Percentiles rank a stretch among this genome's conserved stretches.
These are phyloP conservation scores for Mucor mucedo DNA, from an alignment of 371 early-diverging fungal genomes.

Conservation along the genomic window DNA sequence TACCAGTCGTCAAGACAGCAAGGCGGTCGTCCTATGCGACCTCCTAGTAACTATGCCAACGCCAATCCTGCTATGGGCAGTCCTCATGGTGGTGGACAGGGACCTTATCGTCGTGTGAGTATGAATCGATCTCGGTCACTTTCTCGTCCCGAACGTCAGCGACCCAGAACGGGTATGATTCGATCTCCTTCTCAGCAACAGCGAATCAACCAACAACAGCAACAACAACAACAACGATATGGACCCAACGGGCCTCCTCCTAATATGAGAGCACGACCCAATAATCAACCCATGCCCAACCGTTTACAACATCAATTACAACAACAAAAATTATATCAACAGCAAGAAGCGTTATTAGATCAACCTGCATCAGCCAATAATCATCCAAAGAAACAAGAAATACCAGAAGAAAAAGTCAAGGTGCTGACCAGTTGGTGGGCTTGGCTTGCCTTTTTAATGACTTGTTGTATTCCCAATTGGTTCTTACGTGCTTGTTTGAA, in stretches of 20 bases:
- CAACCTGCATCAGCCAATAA: conserved; percentile 39
- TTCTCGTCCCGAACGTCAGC: conserved; percentile 52
- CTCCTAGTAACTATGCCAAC: conserved; percentile 4
- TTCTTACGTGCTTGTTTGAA: conserved; percentile 53
- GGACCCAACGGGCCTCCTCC: neutral
- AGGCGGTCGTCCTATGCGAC: conserved; percentile 13
- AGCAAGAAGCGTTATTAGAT: conserved; percentile 33
- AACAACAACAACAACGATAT: conserved; percentile 8
- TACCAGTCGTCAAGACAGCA: conserved; percentile 10
- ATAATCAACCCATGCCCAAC: conserved; percentile 46
- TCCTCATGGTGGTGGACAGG: conserved; percentile 11
- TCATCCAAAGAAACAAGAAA: conserved; percentile 19
- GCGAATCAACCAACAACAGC: conserved; percentile 22
- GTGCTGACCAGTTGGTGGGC: conserved; percentile 58
- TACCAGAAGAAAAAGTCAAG: conserved; percentile 44
- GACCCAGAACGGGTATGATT: conserved; percentile 51
- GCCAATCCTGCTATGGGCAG: conserved; percentile 12
- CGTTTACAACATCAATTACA: conserved; percentile 53
- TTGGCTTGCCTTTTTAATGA: conserved; percentile 57
- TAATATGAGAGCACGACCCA: conserved; percentile 20
- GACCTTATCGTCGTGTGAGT: conserved; percentile 33
- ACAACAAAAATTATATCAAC: conserved; percentile 48
- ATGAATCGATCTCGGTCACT: conserved; percentile 45
- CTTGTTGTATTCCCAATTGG: conserved; percentile 63
- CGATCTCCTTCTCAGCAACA: conserved; percentile 49